Evolutionary conservation across 306 rosid genomes (phyloP).

Genomic region (Mimosa bimucronata): DNA sequence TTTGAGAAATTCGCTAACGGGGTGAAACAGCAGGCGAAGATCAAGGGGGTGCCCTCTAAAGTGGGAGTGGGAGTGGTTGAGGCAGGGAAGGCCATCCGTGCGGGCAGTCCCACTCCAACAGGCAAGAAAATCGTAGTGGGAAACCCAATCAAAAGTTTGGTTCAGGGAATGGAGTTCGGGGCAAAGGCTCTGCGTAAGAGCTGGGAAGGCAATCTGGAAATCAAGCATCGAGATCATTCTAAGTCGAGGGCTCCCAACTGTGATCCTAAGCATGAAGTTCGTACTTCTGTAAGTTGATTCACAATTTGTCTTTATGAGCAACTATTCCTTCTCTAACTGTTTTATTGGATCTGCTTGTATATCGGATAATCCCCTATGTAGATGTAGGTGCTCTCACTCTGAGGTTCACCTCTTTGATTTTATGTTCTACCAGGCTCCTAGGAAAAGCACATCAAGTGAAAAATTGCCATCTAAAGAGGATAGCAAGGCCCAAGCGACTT

Average conservation of each 20-base stretch:
- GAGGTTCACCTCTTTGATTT: slow-evolving; percentile 22
- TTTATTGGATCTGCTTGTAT: slow-evolving; percentile 22
- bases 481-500: slow-evolving; percentile 49
- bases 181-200: slow-evolving; percentile 95
- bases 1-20: slow-evolving; percentile 87
- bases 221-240: slow-evolving; percentile 65
- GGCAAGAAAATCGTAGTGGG: slow-evolving; percentile 54
- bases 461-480: slow-evolving; percentile 73
- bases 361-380: slow-evolving; percentile 26
- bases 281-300: slow-evolving; percentile 66
- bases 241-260: slow-evolving; percentile 59
- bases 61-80: slow-evolving; percentile 53
- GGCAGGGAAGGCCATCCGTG: slow-evolving; percentile 57
- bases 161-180: slow-evolving; percentile 87
- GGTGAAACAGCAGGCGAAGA: slow-evolving; percentile 68
- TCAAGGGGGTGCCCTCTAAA: slow-evolving; percentile 55
- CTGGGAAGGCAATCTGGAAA: slow-evolving; percentile 96
- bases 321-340: background rate
- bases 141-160: slow-evolving; percentile 66
- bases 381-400: background rate
- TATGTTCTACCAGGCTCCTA: slow-evolving; percentile 67
- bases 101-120: slow-evolving; percentile 51
- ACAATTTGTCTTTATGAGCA: slow-evolving; percentile 17
- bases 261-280: slow-evolving; percentile 68
- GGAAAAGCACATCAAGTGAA: slow-evolving; percentile 78